Conservation (phyloP, 495 filamentous ascomycete genomes). For the Massariosphaeria phaeospora region DNA sequence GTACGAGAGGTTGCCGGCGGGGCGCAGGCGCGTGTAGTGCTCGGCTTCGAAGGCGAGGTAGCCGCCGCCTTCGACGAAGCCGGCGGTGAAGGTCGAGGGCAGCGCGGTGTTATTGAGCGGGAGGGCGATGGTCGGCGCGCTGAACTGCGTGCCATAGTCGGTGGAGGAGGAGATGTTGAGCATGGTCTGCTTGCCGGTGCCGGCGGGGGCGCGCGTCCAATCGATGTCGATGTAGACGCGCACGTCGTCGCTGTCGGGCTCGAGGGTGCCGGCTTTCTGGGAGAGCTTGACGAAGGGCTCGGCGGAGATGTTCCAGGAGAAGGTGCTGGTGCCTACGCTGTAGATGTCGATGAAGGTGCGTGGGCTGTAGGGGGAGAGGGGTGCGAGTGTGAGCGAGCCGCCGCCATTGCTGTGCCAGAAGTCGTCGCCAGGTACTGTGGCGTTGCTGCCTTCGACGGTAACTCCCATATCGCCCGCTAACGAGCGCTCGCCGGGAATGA, state of each 20-base stretch:
- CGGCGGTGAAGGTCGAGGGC: constrained; percentile 52
- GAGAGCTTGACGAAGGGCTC: constrained; percentile 56
- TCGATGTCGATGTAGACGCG: constrained; percentile 59
- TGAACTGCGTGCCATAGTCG: constrained; percentile 51
- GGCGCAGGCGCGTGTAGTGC: constrained; percentile 44
- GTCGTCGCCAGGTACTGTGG: constrained; percentile 62
- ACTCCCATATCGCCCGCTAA: constrained; percentile 62
- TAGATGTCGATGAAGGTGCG: constrained; percentile 66
- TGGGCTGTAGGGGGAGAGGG: constrained; percentile 60
- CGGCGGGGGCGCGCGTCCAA: constrained; percentile 52
- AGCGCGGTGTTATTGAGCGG: constrained; percentile 53
- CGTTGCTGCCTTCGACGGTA: constrained; percentile 60
- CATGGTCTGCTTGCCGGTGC: constrained; percentile 44
- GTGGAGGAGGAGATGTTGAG: constrained; percentile 54
- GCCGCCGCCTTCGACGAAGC: constrained; percentile 62
- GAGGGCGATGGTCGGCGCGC: constrained; percentile 51
- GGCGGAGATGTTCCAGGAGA: constrained; percentile 53
- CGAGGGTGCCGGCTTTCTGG: constrained; percentile 51
- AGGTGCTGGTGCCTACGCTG: constrained; percentile 54
- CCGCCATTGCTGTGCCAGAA: constrained; percentile 55
- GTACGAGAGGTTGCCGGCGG: constrained; percentile 38
- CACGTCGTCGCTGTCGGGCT: constrained; percentile 47
- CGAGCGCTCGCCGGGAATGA: constrained; percentile 52
- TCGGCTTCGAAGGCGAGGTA: constrained; percentile 58
- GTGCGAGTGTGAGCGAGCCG: constrained; percentile 48